These are phyloP conservation scores for Bothriochloa decipiens DNA, from an alignment of 176 grass and related monocot species.

Conservation along the genomic window DNA sequence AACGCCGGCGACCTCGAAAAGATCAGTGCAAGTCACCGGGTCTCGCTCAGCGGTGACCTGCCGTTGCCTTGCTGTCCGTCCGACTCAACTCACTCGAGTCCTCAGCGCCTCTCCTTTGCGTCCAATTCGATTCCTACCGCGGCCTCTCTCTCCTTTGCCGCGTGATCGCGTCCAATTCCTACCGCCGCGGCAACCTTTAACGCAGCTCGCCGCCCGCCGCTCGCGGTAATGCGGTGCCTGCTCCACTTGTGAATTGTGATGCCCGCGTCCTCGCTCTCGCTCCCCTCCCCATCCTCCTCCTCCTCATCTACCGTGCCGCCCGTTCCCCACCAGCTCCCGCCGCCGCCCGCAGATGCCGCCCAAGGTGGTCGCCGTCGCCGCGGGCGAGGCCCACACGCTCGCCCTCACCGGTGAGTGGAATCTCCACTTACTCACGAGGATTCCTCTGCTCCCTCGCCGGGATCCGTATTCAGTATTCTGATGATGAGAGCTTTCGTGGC, in stretches of 20 bases:
- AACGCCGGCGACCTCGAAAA: no score
- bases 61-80: conserved; percentile 1
- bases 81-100: background rate
- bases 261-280: background rate
- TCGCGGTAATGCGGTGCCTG: conserved; percentile 31
- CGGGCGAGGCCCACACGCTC: conserved; percentile 96
- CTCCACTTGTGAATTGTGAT: conserved; percentile 2
- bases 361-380: conserved; percentile 75
- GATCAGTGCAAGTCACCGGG: background rate
- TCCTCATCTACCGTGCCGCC: conserved; percentile 23
- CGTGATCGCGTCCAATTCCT: background rate
- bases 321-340: background rate
- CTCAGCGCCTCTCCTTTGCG: conserved; percentile 33
- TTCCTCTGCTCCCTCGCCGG: background rate
- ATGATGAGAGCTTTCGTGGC: no score
- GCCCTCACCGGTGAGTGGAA: conserved; percentile 60
- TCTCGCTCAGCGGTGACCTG: background rate
- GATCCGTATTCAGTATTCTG: no score
- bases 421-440: background rate
- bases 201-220: conserved; percentile 13
- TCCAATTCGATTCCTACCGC: no score
- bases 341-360: conserved; percentile 56
- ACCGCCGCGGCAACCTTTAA: background rate
- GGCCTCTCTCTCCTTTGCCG: no score
- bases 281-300: background rate